Conservation (phyloP, 805 yeast genomes). For the Candida hungchunana region DNA sequence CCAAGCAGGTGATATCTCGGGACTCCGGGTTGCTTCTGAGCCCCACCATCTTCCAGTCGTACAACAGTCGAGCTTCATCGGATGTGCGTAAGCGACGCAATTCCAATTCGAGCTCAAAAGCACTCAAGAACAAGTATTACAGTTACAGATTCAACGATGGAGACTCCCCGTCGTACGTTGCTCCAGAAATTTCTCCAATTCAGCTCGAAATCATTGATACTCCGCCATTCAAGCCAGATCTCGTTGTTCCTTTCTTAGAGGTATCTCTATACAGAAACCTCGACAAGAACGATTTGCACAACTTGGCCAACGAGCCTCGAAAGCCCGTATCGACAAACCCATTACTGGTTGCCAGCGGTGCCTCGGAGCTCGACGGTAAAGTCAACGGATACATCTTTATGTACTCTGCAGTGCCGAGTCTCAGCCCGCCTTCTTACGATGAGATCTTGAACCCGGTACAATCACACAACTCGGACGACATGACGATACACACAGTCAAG, state of each 20-base stretch:
- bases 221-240: conserved; percentile 62
- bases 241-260: conserved; percentile 72
- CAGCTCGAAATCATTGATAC: conserved; percentile 70
- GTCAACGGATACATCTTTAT: conserved; percentile 72
- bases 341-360: conserved; percentile 71
- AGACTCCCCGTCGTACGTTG: conserved; percentile 27
- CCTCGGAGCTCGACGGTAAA: conserved; percentile 69
- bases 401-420: conserved; percentile 64
- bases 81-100: conserved; percentile 15
- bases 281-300: conserved; percentile 53
- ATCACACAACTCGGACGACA: conserved; percentile 12
- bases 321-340: conserved; percentile 62
- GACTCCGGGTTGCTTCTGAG: conserved; percentile 30
- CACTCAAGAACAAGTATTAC: conserved; percentile 18
- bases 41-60: conserved; percentile 36
- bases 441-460: conserved; percentile 17
- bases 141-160: conserved; percentile 16
- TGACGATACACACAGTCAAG: conserved; percentile 13
- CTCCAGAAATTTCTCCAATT: conserved; percentile 56
- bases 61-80: conserved; percentile 14
- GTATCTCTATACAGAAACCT: conserved; percentile 61
- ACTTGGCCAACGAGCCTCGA: conserved; percentile 60
- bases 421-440: conserved; percentile 56
- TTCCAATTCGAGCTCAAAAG: conserved; percentile 13
- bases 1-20: conserved; percentile 31